These are phyloP conservation scores for Fomitiporia mediterranea DNA, from an alignment of 1,284 basidiomycete species.

Conservation along the genomic window DNA sequence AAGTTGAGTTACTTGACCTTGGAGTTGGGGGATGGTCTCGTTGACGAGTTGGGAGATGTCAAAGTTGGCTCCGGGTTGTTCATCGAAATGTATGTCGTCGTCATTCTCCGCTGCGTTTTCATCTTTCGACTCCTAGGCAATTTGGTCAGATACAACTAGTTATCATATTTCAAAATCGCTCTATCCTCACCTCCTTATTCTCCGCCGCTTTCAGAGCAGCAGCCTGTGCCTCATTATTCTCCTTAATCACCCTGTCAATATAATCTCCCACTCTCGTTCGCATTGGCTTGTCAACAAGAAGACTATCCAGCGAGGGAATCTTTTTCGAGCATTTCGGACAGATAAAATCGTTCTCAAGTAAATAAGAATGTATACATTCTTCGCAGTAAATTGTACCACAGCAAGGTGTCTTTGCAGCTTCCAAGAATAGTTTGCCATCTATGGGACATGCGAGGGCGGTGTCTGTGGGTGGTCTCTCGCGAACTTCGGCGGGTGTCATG, in stretches of 20 bases:
- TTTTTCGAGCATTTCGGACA: conserved; percentile 87
- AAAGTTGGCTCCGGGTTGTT: conserved; percentile 52
- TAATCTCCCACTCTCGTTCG: conserved; percentile 76
- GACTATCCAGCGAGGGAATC: conserved; percentile 80
- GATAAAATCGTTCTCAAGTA: conserved; percentile 89
- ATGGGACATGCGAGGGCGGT: conserved; percentile 77
- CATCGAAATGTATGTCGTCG: conserved; percentile 62
- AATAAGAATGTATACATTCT: conserved; percentile 88
- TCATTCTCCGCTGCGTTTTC: conserved; percentile 29
- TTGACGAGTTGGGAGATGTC: conserved; percentile 69
- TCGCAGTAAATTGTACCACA: conserved; percentile 90
- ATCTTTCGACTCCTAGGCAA: conserved; percentile 10
- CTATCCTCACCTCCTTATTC: conserved; percentile 19
- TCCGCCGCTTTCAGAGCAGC: conserved; percentile 32
- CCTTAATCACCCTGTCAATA: conserved; percentile 80
- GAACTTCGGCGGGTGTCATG: conserved; percentile 79
- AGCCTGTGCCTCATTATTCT: conserved; percentile 66
- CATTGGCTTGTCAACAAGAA: conserved; percentile 72
- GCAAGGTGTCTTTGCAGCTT: conserved; percentile 89
- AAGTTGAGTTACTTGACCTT: conserved; percentile 72
- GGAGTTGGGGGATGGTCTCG: conserved; percentile 69
- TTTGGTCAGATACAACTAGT: not conserved
- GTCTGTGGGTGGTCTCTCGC: conserved; percentile 79
- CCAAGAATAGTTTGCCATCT: conserved; percentile 85
- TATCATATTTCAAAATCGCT: conserved; percentile 21